Evolutionary conservation across 2,329 filamentous ascomycete genomes (phyloP), one percentile per base, ranked within the genome.

Genomic region (Colletotrichum karsti): DNA sequence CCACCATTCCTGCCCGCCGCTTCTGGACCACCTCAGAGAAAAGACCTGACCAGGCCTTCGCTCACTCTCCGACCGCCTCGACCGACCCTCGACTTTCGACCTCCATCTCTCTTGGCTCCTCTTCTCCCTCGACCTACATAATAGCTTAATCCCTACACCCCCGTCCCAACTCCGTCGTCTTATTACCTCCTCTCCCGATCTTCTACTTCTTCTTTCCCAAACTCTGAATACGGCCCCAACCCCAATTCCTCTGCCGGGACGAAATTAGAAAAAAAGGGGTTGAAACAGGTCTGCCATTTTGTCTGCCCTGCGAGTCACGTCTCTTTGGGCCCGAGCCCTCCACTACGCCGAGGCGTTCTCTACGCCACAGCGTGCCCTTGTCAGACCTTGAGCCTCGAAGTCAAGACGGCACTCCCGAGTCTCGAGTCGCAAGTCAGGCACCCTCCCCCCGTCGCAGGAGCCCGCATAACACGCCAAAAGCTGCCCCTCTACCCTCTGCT

Each of bases 231-330:
- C 54, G 10, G 18, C 54, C 37, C 22, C 39, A 28, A 22, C 28
- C 46, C 24, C 22, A 42, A 48, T 26, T 46, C 24, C 41, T 59
- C 30, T 35, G 35, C 35, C 44, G 12, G 30, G 48, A 63, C 65
- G 30, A 54, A 58, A 30, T 59, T 65, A 54, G 54, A 64, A 64
- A 37, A 13, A 37, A 48, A 59, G 64, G 64, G 64, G 60, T 67
- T 64, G 64, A 64, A 69, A 63, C 61, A 70, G 39, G 53, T 44
- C 64, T 69, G 44, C 67, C 67, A 67, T 73, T 73, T 73, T 73
- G 72, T 72, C 63, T 48, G 71, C 63, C 54, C 63, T 63, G 58
- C 64, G 63, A 66, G 63, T 51, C 66, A 67, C 58, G 68, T 60
- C 54, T 64, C 50, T 42, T 57, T 64, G 68, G 68, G 68, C 68